Conservation (phyloP, 2,329 filamentous ascomycete genomes). For the Pseudocercospora pini-densiflorae region DNA sequence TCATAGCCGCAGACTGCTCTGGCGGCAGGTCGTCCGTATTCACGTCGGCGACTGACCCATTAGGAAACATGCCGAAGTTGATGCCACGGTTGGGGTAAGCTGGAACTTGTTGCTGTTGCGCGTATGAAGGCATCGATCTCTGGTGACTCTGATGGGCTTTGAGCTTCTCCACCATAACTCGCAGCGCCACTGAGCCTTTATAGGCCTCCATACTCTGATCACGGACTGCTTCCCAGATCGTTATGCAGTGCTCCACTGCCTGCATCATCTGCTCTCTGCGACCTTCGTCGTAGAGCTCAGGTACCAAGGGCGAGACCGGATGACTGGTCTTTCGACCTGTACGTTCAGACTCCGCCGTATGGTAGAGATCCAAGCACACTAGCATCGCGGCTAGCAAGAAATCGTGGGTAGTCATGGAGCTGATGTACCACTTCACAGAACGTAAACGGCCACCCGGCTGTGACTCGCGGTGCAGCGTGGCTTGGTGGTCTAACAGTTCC, state of each 20-base stretch:
- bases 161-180: slow-evolving; percentile 82
- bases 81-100: slow-evolving; percentile 11
- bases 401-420: slow-evolving; percentile 79
- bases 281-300: slow-evolving; percentile 49
- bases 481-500: slow-evolving; percentile 77
- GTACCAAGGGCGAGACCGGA: slow-evolving; percentile 33
- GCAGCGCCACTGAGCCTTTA: slow-evolving; percentile 81
- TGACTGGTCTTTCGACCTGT: slow-evolving; percentile 38
- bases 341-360: slow-evolving; percentile 57
- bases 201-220: slow-evolving; percentile 86
- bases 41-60: slow-evolving; percentile 33
- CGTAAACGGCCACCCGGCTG: slow-evolving; percentile 72
- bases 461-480: slow-evolving; percentile 74
- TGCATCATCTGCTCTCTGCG: slow-evolving; percentile 73
- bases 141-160: slow-evolving; percentile 51
- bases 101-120: slow-evolving; percentile 20
- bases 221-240: slow-evolving; percentile 79
- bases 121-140: slow-evolving; percentile 9
- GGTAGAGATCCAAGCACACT: slow-evolving; percentile 80
- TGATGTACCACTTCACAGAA: slow-evolving; percentile 77
- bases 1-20: slow-evolving; percentile 70
- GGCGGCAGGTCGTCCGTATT: slow-evolving; percentile 63
- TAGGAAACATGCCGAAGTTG: slow-evolving; percentile 40
- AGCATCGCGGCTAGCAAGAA: slow-evolving; percentile 87
- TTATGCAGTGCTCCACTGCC: slow-evolving; percentile 71